Evolutionary conservation across 805 yeast genomes (phyloP).

Genomic region (Kodamaea nitidulidarum): DNA sequence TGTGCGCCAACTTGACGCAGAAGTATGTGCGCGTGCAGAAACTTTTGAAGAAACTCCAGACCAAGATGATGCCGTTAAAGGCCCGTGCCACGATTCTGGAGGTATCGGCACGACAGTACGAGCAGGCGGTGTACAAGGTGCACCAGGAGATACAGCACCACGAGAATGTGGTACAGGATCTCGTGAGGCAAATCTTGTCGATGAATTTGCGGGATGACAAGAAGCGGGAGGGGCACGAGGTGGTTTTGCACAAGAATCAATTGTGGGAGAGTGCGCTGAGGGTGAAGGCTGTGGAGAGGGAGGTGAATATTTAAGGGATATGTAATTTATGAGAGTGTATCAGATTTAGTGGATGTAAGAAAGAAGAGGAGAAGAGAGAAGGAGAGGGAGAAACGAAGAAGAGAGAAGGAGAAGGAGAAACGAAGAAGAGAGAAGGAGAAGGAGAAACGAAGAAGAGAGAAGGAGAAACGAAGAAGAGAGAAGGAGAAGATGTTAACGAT

Average conservation of each 20-base stretch:
- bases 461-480: too few species aligned
- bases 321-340: too few species aligned
- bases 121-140: constrained; percentile 25
- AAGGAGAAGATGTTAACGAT: too few species aligned
- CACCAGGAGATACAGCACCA: constrained; percentile 18
- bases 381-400: too few species aligned
- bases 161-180: constrained; percentile 12
- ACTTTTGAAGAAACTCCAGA: constrained; percentile 21
- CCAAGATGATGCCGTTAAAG: constrained; percentile 32
- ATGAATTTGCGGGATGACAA: neutral
- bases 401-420: too few species aligned
- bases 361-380: too few species aligned
- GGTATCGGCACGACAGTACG: constrained; percentile 22
- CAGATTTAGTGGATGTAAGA: too few species aligned
- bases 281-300: too few species aligned
- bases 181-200: constrained; percentile 5
- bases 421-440: too few species aligned
- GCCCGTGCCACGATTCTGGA: constrained; percentile 19
- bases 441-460: too few species aligned
- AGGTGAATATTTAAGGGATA: too few species aligned
- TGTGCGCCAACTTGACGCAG: constrained; percentile 23
- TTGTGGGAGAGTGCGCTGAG: too few species aligned
- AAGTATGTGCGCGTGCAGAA: constrained; percentile 22
- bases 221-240: neutral
- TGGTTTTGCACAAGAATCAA: neutral